A percentile compares a stretch with the other conserved stretches of the same genome.
Conservation (phyloP, 176 grass and related monocot species). For the Saccharum spontaneum region DNA sequence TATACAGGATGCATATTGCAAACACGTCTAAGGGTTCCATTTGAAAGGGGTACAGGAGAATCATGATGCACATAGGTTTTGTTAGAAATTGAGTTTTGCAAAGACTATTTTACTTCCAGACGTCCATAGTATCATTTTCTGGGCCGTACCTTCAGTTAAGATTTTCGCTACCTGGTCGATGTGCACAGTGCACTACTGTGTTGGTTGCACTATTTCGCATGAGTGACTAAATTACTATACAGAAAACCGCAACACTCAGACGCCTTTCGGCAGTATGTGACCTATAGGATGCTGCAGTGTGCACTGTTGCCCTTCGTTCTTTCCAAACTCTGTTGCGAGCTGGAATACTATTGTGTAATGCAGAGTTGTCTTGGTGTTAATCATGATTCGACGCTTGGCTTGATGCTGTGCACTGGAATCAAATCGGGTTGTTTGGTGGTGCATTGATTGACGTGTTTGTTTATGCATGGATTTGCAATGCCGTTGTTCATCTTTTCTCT, state of each 20-base stretch:
- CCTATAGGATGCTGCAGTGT: neutral
- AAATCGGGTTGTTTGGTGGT: too few species aligned
- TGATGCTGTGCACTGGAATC: neutral
- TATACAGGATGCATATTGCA: slow-evolving; percentile 6
- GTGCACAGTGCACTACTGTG: neutral
- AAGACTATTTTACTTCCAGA: neutral
- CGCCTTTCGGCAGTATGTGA: neutral
- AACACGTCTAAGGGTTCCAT: neutral
- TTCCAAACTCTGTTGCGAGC: neutral
- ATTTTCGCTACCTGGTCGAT: neutral
- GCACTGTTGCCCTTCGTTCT: neutral
- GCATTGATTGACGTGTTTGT: neutral
- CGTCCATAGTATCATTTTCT: neutral
- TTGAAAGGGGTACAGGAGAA: slow-evolving; percentile 26
- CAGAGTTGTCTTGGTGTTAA: neutral
- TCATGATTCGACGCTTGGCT: neutral
- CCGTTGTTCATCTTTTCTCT: neutral
- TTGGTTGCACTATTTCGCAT: neutral
- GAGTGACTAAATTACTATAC: slow-evolving; percentile 6
- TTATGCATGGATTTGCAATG: neutral
- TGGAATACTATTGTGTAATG: neutral
- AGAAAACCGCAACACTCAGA: neutral
- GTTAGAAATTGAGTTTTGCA: neutral
- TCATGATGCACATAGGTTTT: slow-evolving; percentile 16
- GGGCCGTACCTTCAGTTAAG: neutral